Percentiles rank a stretch among this genome's conserved stretches.
Conservation (phyloP, 352 stramenopile species). For the Phytophthora kernoviae region DNA sequence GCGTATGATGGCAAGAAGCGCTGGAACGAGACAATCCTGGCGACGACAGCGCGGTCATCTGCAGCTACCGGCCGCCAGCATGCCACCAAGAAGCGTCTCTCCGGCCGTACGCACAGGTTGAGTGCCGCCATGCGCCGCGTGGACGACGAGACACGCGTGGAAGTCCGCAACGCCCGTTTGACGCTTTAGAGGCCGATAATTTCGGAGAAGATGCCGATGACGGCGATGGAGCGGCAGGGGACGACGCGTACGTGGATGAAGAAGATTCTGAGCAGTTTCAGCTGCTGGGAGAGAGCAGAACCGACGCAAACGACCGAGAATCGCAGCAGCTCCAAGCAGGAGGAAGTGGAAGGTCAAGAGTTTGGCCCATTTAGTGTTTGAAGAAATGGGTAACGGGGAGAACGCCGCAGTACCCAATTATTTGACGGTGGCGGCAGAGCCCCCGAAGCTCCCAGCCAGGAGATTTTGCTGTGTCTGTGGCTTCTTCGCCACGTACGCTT, state of each 20-base stretch:
- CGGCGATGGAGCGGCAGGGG: slow-evolving; percentile 45
- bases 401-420: slow-evolving; percentile 60
- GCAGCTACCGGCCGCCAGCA: slow-evolving; percentile 14
- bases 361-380: slow-evolving; percentile 86
- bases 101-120: slow-evolving; percentile 72
- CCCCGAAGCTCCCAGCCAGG: slow-evolving; percentile 63
- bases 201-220: slow-evolving; percentile 75
- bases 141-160: slow-evolving; percentile 79
- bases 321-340: slow-evolving; percentile 15
- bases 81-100: slow-evolving; percentile 60
- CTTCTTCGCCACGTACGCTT: slow-evolving; percentile 81
- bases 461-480: slow-evolving; percentile 90
- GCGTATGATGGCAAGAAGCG: slow-evolving; percentile 84
- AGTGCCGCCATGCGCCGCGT: slow-evolving; percentile 85
- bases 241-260: slow-evolving; percentile 76
- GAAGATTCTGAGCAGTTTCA: slow-evolving; percentile 29
- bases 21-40: slow-evolving; percentile 83
- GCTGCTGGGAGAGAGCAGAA: slow-evolving; percentile 10
- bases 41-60: slow-evolving; percentile 36
- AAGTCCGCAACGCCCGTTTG: slow-evolving; percentile 85
- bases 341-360: slow-evolving; percentile 88
- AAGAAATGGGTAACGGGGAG: slow-evolving; percentile 56
- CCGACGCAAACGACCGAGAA: slow-evolving; percentile 47
- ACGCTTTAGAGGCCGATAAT: slow-evolving; percentile 90
- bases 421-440: slow-evolving; percentile 63